Evolutionary conservation across 2,329 filamentous ascomycete genomes (phyloP), one percentile per base, ranked within the genome.

Genomic region (Lasiodiplodia hormozganensis): DNA sequence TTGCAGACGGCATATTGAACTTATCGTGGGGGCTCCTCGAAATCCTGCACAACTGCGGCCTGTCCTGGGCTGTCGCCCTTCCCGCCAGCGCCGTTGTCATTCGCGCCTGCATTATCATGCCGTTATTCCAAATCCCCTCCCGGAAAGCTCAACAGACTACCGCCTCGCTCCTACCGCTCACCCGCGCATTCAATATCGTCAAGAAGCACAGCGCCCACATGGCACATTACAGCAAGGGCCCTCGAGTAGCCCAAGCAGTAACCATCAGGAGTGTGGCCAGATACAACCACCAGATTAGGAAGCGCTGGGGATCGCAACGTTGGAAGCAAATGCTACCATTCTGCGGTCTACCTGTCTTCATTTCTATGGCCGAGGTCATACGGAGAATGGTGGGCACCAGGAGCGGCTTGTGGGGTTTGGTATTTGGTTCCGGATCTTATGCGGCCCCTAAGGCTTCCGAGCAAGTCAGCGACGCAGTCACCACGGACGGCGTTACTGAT

Each of bases 21-120:
- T 5, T 56, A 12, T 16, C 21, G 2, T 66, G 36, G 43, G n/a
- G 31, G 31, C 18, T 64, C 28, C 38, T 88, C 65, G 78, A 84
- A 67, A 72, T 79, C 31, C 72, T 93, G 78, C 85, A 89, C 73
- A 75, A 75, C 25, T 82, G 80, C 18, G 78, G 81, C 53, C 78
- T 88, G 2, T 81, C 86, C 67, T 89, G 87, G 87, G 84, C 78
- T 8, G 78, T 81, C 14, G 83, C 85, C 23, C 82, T 89, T 52
- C 87, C 87, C 4, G 76, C 87, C 65, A 82, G 85, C 4, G 87
- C 87, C 3, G 73, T 88, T 51, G 62, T 84, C 18, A 79, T 88
- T 2, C 85, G 87, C 58, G 79, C 76, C 21, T 67, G 79, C 7
- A 74, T 88, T 62, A 81, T 84, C 52, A 76, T 85, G 11, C 85